These are phyloP conservation scores for Ogataea trehaloabstinens DNA, from an alignment of 805 yeast species.

Conservation along the genomic window DNA sequence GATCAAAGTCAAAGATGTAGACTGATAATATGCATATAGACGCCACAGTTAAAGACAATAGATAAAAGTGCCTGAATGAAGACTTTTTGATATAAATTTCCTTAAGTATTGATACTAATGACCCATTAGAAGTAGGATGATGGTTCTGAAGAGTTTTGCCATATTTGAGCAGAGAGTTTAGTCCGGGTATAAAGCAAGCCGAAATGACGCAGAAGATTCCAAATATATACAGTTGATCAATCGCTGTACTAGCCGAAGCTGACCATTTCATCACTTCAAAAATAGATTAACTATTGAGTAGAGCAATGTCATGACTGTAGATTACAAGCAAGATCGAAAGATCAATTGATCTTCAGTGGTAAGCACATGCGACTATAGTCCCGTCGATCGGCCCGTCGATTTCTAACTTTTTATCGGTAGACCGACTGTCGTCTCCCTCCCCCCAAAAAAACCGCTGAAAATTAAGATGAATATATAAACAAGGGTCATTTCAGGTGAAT, in stretches of 20 bases:
- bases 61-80: conserved; percentile 64
- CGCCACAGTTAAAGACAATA: conserved; percentile 34
- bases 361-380: too few relatives aligned
- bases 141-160: conserved; percentile 39
- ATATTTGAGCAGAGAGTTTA: conserved; percentile 40
- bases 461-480: background rate
- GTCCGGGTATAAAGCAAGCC: conserved; percentile 30
- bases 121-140: background rate
- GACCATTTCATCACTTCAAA: too few relatives aligned
- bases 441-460: conserved; percentile 1
- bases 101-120: background rate
- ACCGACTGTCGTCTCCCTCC: background rate
- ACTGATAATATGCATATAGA: conserved; percentile 15
- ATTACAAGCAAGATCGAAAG: too few relatives aligned
- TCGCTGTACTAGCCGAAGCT: conserved; percentile 1
- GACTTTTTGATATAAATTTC: conserved; percentile 54
- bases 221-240: conserved; percentile 7
- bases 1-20: background rate
- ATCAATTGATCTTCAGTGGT: too few relatives aligned
- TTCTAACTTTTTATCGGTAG: background rate
- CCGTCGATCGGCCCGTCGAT: conserved; percentile 8
- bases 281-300: too few relatives aligned
- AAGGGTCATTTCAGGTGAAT: background rate
- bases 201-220: conserved; percentile 26
- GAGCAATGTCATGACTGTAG: too few relatives aligned